A percentile compares a stretch with the other conserved stretches of the same genome.
phyloP scores from a whole-genome alignment of 768 basidiomycete genomes.

The Agaricus sinodeliciosus region DNA sequence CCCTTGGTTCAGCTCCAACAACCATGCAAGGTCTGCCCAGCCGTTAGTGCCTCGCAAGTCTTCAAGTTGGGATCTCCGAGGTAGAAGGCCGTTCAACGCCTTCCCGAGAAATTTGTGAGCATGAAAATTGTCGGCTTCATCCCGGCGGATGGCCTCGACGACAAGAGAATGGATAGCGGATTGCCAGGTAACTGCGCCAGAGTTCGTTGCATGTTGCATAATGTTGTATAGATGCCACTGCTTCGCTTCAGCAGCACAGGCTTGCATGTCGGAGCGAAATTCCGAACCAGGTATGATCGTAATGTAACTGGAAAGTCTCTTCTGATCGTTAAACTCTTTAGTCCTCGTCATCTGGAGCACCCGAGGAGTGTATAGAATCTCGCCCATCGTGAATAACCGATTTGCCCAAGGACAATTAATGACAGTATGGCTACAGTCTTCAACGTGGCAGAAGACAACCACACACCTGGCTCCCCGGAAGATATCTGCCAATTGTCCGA shows the following conservation, averaged over 20 bases:
- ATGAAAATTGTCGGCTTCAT: slow-evolving; percentile 12
- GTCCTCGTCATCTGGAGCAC: slow-evolving; percentile 5
- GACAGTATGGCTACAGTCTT: slow-evolving; percentile 2
- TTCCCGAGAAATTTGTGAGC: slow-evolving; percentile 17
- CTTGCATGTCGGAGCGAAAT: slow-evolving; percentile 6
- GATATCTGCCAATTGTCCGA: slow-evolving; percentile 6
- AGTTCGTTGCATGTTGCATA: slow-evolving; percentile 16
- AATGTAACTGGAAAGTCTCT: not conserved
- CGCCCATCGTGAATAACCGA: slow-evolving; percentile 7
- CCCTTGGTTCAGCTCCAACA: slow-evolving; percentile 20
- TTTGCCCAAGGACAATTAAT: slow-evolving; percentile 6
- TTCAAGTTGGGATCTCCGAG: slow-evolving; percentile 13
- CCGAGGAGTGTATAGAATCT: slow-evolving; percentile 1
- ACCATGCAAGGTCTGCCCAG: slow-evolving; percentile 21
- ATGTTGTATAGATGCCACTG: slow-evolving; percentile 17
- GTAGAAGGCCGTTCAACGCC: slow-evolving; percentile 19
- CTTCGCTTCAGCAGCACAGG: slow-evolving; percentile 5
- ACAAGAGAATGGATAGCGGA: slow-evolving; percentile 18
- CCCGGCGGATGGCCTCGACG: slow-evolving; percentile 18
- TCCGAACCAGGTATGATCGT: not conserved
- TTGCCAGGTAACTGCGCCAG: slow-evolving; percentile 16
- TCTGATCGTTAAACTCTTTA: too few relatives aligned
- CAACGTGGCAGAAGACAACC: slow-evolving; percentile 5
- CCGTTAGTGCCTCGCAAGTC: slow-evolving; percentile 14
- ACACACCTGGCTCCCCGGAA: slow-evolving; percentile 5